Conservation (phyloP, 768 basidiomycete species). For the Termitomyces sp. region DNA sequence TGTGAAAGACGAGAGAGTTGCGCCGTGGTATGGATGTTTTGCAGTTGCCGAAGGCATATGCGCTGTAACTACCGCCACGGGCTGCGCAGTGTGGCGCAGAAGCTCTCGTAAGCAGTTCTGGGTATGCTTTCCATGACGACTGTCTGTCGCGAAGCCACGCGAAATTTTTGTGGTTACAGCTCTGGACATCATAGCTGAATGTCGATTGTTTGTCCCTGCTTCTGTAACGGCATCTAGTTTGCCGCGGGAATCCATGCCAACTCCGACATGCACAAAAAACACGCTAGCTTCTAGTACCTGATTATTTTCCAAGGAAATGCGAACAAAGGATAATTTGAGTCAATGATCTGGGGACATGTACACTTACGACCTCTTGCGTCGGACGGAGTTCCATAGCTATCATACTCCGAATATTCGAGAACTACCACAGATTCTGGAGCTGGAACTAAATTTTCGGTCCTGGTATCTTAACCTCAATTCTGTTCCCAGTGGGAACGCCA, state of each 20-base stretch:
- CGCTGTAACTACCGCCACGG: conserved; percentile 82
- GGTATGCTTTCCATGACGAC: conserved; percentile 5
- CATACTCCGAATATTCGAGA: too few species aligned
- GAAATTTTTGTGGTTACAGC: conserved; percentile 8
- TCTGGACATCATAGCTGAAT: conserved; percentile 4
- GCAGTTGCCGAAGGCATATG: conserved; percentile 36
- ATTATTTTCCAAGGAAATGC: too few species aligned
- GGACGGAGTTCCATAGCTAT: too few species aligned
- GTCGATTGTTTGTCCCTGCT: conserved; percentile 3
- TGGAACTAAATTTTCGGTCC: too few species aligned
- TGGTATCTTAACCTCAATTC: too few species aligned
- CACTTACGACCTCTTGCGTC: too few species aligned
- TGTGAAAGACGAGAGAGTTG: conserved; percentile 90
- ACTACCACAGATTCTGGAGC: too few species aligned
- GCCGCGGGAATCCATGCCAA: not conserved
- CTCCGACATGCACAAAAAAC: too few species aligned
- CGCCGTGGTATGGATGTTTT: conserved; percentile 61
- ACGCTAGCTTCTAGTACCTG: too few species aligned
- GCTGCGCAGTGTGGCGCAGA: conserved; percentile 74
- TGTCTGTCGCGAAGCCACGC: conserved; percentile 10
- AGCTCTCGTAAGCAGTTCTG: conserved; percentile 42
- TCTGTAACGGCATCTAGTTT: not conserved
- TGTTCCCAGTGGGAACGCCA: too few species aligned
- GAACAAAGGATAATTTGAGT: too few species aligned
- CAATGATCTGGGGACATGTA: too few species aligned